Evolutionary conservation across 306 rosid genomes (phyloP), one percentile per base, ranked within the genome.

Genomic region (Macrotyloma uniflorum): DNA sequence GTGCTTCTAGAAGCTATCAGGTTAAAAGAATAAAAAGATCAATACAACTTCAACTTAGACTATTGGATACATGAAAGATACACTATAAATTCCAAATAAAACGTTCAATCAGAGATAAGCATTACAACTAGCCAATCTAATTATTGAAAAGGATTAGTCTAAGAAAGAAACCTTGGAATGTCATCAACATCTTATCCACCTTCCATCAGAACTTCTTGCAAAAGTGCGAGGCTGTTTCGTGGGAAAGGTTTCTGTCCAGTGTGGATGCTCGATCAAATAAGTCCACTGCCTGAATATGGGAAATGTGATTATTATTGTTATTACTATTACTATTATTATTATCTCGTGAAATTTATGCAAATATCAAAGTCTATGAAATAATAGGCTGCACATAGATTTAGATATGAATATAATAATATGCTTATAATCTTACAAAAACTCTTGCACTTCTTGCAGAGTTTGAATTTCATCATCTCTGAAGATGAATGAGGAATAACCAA

Each of bases 181-280:
- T 19, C 49, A 75, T 83, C 83, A 72, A 85, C 83, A 80, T 42
- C 86, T 89, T 87, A 43, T 89, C 98, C 97, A 94, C n/a, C 46
- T 78, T 75, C 92, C 95, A 67, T 85, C 85, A 10, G 67, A 55
- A 26, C 68, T 71, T 85, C 97, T 94, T 78, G 82, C 77, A 23
- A 90, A 92, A 57, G 50, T 22, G 22, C 92, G 91, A 51, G 95
- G 85, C 80, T 87, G 92, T 73, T 69, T 85, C 86, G 1, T 24
- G 0, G 90, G 97, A 77, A 90, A 94, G 59, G 90, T 87, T 67
- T 87, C 87, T 14, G 66, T 89, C 97, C 98, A 92, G 70, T 88
- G 79, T 50, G 93, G 92, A 78, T 94, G 89, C 84, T 86, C 78
- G 36, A 90, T 88, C 86, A 94, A 62, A 87, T 89, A 92, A 20